Percentiles rank a stretch among this genome's conserved stretches.
Evolutionary conservation across 1,284 basidiomycete genomes (phyloP).

Genomic region (Ganoderma leucocontextum): DNA sequence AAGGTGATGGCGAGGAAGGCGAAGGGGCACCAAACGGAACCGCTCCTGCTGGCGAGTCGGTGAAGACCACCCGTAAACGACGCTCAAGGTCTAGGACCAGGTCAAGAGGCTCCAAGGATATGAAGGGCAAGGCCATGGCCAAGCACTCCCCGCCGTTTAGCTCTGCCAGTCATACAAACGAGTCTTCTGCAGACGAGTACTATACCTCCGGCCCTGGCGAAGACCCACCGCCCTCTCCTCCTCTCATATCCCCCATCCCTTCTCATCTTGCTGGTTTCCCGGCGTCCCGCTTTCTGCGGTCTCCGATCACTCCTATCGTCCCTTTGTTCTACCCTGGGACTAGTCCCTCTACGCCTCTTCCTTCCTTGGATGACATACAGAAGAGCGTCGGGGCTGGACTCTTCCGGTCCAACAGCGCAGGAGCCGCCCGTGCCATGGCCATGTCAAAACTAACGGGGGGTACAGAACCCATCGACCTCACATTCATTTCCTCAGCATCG

Average conservation of each 20-base stretch:
- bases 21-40: conserved; percentile 30
- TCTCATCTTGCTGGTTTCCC: conserved; percentile 62
- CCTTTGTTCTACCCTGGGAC: conserved; percentile 66
- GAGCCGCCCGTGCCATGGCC: conserved; percentile 68
- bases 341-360: conserved; percentile 73
- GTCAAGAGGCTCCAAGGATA: conserved; percentile 77
- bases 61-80: conserved; percentile 54
- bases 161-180: conserved; percentile 48
- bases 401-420: conserved; percentile 82
- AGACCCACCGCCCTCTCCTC: conserved; percentile 55
- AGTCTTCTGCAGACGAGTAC: conserved; percentile 77
- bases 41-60: conserved; percentile 36
- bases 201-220: conserved; percentile 44
- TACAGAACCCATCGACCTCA: conserved; percentile 59
- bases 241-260: conserved; percentile 70
- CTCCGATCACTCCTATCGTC: conserved; percentile 59
- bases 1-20: conserved; percentile 29
- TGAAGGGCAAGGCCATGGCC: conserved; percentile 60
- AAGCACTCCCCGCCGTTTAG: conserved; percentile 52
- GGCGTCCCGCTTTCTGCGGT: conserved; percentile 56
- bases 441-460: conserved; percentile 79
- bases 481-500: conserved; percentile 48
- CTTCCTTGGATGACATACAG: conserved; percentile 74
- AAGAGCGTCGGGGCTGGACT: conserved; percentile 56
- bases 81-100: conserved; percentile 79